A percentile compares a stretch with the other conserved stretches of the same genome.
Evolutionary conservation across 2,329 filamentous ascomycete species (phyloP).

Genomic region (Trichoderma arundinaceum): DNA sequence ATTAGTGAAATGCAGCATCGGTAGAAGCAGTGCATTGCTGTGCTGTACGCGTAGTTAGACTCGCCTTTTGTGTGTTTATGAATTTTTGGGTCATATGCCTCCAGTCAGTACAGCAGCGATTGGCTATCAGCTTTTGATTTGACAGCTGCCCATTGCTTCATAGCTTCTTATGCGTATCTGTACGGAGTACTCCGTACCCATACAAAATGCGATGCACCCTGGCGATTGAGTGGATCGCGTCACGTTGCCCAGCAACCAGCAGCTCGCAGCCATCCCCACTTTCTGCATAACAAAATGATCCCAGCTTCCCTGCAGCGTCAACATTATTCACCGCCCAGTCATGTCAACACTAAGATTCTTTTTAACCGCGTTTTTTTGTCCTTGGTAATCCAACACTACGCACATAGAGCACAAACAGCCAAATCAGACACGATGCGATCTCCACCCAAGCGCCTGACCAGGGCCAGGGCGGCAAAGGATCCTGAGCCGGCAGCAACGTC

Average conservation of each 20-base stretch:
- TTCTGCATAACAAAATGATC: constrained; percentile 32
- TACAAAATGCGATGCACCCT: too few species aligned
- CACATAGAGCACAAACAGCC: constrained; percentile 35
- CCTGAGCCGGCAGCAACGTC: constrained; percentile 42
- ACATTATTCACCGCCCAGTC: constrained; percentile 36
- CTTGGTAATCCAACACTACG: constrained; percentile 27
- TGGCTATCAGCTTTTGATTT: too few species aligned
- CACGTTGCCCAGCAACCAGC: constrained; percentile 36
- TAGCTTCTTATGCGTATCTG: too few species aligned
- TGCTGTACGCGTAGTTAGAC: too few species aligned
- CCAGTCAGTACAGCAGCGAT: too few species aligned
- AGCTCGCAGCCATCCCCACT: constrained; percentile 18
- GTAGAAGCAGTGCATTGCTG: too few species aligned
- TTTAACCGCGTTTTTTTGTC: constrained; percentile 27
- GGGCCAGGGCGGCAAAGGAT: constrained; percentile 53
- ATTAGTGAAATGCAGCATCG: too few species aligned
- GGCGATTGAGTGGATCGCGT: too few species aligned
- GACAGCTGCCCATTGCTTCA: too few species aligned
- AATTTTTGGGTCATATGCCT: too few species aligned
- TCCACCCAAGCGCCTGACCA: constrained; percentile 65
- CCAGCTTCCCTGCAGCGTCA: constrained; percentile 25
- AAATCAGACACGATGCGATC: constrained; percentile 52
- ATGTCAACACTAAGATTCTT: constrained; percentile 38
- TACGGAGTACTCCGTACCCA: background rate
- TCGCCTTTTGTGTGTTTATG: too few species aligned